Percentiles rank a stretch among this genome's conserved stretches.
Conservation (phyloP, 2,329 filamentous ascomycete species). For the Cercospora sesami region DNA sequence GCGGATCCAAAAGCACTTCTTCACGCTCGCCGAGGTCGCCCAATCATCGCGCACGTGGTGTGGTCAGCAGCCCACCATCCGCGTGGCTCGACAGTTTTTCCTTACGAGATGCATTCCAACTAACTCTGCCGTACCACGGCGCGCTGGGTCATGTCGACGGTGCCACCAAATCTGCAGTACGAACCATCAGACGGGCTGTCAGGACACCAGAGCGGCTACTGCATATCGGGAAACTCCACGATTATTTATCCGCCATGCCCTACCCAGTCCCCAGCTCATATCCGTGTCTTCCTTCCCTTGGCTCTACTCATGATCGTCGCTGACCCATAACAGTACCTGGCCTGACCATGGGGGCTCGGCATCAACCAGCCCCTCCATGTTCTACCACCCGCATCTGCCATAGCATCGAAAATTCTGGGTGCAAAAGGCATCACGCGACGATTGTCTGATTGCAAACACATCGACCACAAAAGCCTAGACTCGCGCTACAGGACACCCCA, state of each 20-base stretch:
- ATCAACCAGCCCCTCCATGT: not conserved
- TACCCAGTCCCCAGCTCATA: not conserved
- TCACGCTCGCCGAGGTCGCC: slow-evolving; percentile 1
- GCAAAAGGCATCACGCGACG: not conserved
- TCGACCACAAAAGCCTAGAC: not conserved
- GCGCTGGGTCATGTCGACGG: not conserved
- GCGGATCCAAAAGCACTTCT: not conserved
- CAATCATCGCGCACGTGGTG: not conserved
- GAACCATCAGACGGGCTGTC: not conserved
- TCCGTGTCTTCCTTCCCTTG: not conserved
- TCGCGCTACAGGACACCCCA: not conserved
- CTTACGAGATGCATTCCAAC: slow-evolving; percentile 7
- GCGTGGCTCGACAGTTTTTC: slow-evolving; percentile 2
- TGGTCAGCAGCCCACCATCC: slow-evolving; percentile 7
- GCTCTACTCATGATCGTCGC: not conserved
- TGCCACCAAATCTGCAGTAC: not conserved
- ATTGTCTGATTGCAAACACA: not conserved
- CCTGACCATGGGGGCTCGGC: not conserved
- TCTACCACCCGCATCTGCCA: not conserved
- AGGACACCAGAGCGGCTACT: not conserved
- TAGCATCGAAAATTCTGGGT: not conserved
- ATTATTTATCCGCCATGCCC: not conserved
- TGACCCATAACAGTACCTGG: not conserved
- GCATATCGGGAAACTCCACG: not conserved
- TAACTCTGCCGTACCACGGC: slow-evolving; percentile 1